phyloP scores from a whole-genome alignment of 148 eudicot genomes.

The Rhododendron henanense region DNA sequence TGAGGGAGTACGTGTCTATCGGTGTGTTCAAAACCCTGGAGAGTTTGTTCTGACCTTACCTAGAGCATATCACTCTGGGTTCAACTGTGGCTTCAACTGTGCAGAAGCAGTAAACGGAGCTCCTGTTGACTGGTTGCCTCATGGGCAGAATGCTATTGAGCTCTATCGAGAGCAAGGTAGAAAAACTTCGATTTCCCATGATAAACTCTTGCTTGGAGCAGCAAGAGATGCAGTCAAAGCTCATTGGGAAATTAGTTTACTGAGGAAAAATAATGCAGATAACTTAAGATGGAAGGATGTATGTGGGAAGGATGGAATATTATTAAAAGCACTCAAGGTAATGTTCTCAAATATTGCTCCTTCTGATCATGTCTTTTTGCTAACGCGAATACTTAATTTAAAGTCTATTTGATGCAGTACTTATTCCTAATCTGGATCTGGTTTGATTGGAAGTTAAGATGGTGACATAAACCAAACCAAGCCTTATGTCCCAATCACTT shows the following conservation, averaged over 20 bases:
- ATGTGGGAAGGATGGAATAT: constrained; percentile 87
- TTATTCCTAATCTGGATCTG: background rate
- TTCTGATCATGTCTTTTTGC: constrained; percentile 3
- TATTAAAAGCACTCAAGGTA: constrained; percentile 88
- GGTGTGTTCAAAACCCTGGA: constrained; percentile 85
- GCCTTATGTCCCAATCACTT: no score
- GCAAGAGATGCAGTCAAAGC: constrained; percentile 97
- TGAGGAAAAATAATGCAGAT: constrained; percentile 59
- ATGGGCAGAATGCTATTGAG: constrained; percentile 94
- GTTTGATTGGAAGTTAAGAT: background rate
- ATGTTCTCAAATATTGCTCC: background rate
- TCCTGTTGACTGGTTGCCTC: constrained; percentile 98
- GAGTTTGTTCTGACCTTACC: constrained; percentile 97
- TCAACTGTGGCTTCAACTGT: constrained; percentile 94
- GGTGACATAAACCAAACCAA: background rate
- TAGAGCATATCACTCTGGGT: constrained; percentile 94
- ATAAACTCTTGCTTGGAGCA: constrained; percentile 93
- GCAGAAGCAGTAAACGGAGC: constrained; percentile 99
- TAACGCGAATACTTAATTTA: background rate
- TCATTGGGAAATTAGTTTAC: constrained; percentile 81
- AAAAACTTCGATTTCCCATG: constrained; percentile 92
- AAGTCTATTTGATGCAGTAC: background rate
- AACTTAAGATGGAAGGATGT: constrained; percentile 83
- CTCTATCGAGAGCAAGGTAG: constrained; percentile 85
- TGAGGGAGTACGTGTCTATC: constrained; percentile 89